Evolutionary conservation across 2,329 filamentous ascomycete species (phyloP), one percentile per base, ranked within the genome.

Genomic region (Hymenoscyphus salicellus): DNA sequence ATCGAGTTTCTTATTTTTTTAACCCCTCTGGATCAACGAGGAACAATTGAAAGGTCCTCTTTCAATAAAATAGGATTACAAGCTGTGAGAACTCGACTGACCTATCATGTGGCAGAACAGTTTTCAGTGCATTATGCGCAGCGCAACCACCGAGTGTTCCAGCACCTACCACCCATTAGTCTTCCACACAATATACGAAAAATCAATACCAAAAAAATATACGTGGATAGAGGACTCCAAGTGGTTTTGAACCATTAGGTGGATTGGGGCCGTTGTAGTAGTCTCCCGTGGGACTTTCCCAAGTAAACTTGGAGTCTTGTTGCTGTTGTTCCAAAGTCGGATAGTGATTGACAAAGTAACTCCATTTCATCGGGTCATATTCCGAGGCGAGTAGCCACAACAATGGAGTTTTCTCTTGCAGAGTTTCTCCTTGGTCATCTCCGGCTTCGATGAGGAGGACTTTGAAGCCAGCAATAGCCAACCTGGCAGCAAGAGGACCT

Each of bases 381-480:
- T 84, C 78, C 16, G 78, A 81, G 10, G 79, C 78, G 49, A 78
- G 75, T n/a, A 77, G 76, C 62, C 79, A 78, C 66, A 82, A 77
- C 2, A 79, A 80, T 26, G 84, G 83, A 3, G 84, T 78, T 26
- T 78, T 77, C 68, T 81, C 77, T 64, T 79, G 77, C 65, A 78
- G 72, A 33, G 72, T 69, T 20, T 61, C 63, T 20, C 78, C 80
- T 68, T 84, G 78, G 66, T 86, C 82, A 67, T 83, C 80, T 60
- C 82, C 83, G 36, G 82, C 83, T 69, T 85, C 83, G 33, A 85
- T 78, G 5, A 85, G 76, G n/a, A 85, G 78, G 8, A 82, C 81
- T 68, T 78, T 82, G 73, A 80, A 78, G 46, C 82, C 83, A 33
- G 80, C 80, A 52, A 80, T 77, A 7, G 83, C 83, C 56, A 85